Base-by-base conservation (phyloP, 345 rosid species). In the Moricandia moricandioides region DNA sequence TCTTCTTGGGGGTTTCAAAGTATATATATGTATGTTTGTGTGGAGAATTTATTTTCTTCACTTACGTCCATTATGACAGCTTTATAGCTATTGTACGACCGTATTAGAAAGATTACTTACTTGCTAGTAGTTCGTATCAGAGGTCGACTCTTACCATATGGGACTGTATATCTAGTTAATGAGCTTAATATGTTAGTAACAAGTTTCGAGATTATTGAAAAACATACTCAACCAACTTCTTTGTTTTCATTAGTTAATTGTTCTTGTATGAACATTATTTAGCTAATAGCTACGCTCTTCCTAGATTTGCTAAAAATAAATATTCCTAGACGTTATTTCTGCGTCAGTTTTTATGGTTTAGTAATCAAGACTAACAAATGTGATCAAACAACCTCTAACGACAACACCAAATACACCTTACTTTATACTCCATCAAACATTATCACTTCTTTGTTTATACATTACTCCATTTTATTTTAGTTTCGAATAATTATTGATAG, bases 21-120 rank as follows among this genome's bases (percentile, higher is more conserved):
- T 49, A 16, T 49, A 7, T 7, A 16, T 49, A 49, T 75, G 79
- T 69, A 61, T 75, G 69, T 75, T 68, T 75, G 79, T 75, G 35
- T 52, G 74, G 33, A 45, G 62, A 74, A 12, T 37, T 61, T 26
- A 51, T 26, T 61, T 35, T 51, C 34, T 61, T 68, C 68, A 35
- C 73, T 60, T 34, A 67, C 73, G 68, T 68, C 56, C 17, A 75
- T 61, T 51, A 61, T 68, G 69, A 68, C 67, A 59, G 59, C 78
- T 24, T 66, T 24, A 21, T 40, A 39, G 45, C 43, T 61, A 71
- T 45, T 47, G 10, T 34, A 60, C 31, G 16, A 7, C 27, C 16
- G 16, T 39, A 13, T 62, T 62, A 8, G 8, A 14, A 31, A 34
- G 52, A 35, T 35, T 34, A 35, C n/a, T 7, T 51, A 30, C 21